Evolutionary conservation across 352 stramenopile genomes (phyloP).

Genomic region (Phytophthora niederhauseri): DNA sequence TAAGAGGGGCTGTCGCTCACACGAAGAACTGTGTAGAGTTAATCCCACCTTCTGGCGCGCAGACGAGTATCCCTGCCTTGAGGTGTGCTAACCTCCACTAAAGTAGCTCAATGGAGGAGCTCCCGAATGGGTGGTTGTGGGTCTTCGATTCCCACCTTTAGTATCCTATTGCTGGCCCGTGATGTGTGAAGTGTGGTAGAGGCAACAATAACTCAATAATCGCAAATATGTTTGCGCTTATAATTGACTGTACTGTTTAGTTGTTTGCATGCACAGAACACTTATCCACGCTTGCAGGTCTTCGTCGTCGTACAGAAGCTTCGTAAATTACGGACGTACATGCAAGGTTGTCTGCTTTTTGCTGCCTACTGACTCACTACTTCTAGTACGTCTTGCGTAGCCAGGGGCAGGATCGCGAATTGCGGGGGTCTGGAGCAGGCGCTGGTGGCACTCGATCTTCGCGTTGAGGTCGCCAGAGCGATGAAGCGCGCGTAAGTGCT

Average conservation of each 20-base stretch:
- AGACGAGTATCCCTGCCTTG: not conserved
- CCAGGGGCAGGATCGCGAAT: constrained; percentile 11
- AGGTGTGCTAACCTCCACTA: not conserved
- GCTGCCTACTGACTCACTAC: constrained; percentile 1
- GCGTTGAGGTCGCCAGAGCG: constrained; percentile 6
- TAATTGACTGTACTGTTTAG: no score
- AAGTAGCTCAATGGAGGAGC: not conserved
- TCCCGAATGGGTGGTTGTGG: not conserved
- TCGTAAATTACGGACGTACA: no score
- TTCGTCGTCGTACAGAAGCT: no score
- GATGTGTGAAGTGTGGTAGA: no score
- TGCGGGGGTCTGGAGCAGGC: not conserved
- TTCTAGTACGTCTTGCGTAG: constrained; percentile 16
- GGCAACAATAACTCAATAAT: no score
- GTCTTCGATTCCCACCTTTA: not conserved
- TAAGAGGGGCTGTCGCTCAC: not conserved
- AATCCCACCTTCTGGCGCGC: not conserved
- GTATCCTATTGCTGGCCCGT: not conserved
- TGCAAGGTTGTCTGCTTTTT: no score
- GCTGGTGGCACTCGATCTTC: not conserved
- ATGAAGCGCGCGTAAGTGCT: constrained; percentile 10
- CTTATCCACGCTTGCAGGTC: no score
- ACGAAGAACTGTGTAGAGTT: not conserved
- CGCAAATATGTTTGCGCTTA: no score
- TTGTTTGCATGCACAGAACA: no score